Conservation (phyloP, 2,329 filamentous ascomycete species). For the Arthrobotrys musiformis region DNA sequence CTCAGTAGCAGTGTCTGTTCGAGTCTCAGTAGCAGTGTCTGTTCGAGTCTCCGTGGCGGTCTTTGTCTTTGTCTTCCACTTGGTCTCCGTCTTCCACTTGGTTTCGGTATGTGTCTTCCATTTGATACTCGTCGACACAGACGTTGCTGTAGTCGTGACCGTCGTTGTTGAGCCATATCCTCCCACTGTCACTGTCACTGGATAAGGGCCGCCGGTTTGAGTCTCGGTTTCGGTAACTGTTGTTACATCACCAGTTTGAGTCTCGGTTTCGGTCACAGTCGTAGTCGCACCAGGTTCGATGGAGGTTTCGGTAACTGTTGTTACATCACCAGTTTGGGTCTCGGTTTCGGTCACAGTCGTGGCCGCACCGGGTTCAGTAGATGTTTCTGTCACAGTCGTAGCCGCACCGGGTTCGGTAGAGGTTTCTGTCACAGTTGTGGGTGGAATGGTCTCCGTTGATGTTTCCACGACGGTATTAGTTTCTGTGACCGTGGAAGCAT, state of each 20-base stretch:
- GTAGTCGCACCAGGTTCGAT: neutral
- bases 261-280: neutral
- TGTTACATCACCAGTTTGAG: neutral
- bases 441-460: too few species aligned
- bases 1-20: conserved; percentile 19
- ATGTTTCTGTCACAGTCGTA: neutral
- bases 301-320: neutral
- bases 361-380: neutral
- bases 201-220: neutral
- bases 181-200: neutral
- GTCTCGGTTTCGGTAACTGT: neutral
- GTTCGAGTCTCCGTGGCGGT: conserved; percentile 8
- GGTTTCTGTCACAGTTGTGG: neutral
- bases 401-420: neutral
- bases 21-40: conserved; percentile 15
- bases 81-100: conserved; percentile 24
- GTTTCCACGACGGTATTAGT: neutral
- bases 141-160: conserved; percentile 1
- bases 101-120: conserved; percentile 18
- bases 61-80: conserved; percentile 6
- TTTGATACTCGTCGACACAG: conserved; percentile 14
- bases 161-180: neutral
- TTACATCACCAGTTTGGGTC: neutral
- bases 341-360: neutral
- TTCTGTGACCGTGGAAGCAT: neutral